Conservation (phyloP, 108 stramenopile genomes). For the Schizochytrium sp. region DNA sequence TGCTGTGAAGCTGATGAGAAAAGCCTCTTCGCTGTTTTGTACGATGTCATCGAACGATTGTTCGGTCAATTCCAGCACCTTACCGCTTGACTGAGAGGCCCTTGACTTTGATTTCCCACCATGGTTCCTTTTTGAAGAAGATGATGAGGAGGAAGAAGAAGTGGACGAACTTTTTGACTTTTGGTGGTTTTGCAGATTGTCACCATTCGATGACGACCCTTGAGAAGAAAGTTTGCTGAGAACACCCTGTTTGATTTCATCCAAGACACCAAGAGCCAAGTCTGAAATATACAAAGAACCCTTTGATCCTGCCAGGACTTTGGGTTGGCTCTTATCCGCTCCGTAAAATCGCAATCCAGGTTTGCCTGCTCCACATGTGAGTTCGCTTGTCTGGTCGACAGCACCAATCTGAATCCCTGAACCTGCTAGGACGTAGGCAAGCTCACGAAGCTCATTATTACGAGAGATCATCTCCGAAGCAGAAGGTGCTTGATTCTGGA, state of each 20-base stretch:
- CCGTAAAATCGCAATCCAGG: neutral
- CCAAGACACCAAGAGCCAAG: neutral
- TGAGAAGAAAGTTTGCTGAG: neutral
- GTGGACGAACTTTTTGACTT: neutral
- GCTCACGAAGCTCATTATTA: neutral
- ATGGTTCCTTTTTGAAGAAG: neutral
- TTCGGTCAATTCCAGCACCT: constrained; percentile 58
- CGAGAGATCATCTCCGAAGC: neutral
- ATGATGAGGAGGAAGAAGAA: neutral
- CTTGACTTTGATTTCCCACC: constrained; percentile 32
- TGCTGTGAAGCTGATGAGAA: constrained; percentile 75
- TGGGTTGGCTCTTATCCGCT: neutral
- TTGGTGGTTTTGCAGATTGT: too few relatives aligned
- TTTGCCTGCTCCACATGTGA: constrained; percentile 30
- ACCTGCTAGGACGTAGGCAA: neutral
- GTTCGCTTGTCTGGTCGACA: constrained; percentile 17
- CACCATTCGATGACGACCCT: neutral
- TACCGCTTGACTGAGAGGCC: constrained; percentile 1
- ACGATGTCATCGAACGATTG: constrained; percentile 56
- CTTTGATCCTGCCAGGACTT: neutral
- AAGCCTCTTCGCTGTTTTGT: constrained; percentile 58
- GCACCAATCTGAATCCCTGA: constrained; percentile 3
- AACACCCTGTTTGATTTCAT: neutral
- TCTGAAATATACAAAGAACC: neutral
- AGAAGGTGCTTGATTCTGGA: neutral